phyloP scores from a whole-genome alignment of 805 yeast genomes.

The Suhomyces sp. region DNA sequence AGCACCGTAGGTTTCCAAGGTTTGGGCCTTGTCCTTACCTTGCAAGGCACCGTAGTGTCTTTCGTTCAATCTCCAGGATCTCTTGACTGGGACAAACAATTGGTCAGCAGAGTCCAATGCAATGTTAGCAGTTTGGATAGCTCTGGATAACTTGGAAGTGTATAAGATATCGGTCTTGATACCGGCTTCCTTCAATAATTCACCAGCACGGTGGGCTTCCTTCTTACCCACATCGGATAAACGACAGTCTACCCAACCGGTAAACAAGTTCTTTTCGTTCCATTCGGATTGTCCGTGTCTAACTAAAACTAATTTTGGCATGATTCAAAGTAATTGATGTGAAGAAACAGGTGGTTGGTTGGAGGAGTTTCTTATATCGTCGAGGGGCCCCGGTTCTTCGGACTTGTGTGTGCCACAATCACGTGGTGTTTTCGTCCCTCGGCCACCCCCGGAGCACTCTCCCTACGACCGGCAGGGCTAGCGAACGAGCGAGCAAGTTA shows the following conservation, averaged over 20 bases:
- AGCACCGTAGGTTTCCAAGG: slow-evolving; percentile 81
- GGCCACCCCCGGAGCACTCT: background rate
- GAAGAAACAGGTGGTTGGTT: background rate
- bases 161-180: slow-evolving; percentile 81
- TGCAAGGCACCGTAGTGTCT: slow-evolving; percentile 99
- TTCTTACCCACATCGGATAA: slow-evolving; percentile 79
- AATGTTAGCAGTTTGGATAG: slow-evolving; percentile 95
- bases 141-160: slow-evolving; percentile 91
- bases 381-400: slow-evolving; percentile 10
- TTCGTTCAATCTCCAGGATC: slow-evolving; percentile 98
- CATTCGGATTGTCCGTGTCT: slow-evolving; percentile 99
- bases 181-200: slow-evolving; percentile 80
- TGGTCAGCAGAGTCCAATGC: slow-evolving; percentile 88
- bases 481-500: background rate
- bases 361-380: background rate
- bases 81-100: slow-evolving; percentile 84
- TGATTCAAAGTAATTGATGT: background rate
- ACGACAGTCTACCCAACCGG: slow-evolving; percentile 97
- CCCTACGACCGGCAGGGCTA: background rate
- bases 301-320: slow-evolving; percentile 71
- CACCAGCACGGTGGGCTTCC: slow-evolving; percentile 95
- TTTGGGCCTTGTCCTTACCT: slow-evolving; percentile 96
- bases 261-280: slow-evolving; percentile 96
- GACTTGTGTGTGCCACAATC: slow-evolving; percentile 9
- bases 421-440: background rate